phyloP scores from a whole-genome alignment of 78 protist species.

The Dictyostelium purpureum region DNA sequence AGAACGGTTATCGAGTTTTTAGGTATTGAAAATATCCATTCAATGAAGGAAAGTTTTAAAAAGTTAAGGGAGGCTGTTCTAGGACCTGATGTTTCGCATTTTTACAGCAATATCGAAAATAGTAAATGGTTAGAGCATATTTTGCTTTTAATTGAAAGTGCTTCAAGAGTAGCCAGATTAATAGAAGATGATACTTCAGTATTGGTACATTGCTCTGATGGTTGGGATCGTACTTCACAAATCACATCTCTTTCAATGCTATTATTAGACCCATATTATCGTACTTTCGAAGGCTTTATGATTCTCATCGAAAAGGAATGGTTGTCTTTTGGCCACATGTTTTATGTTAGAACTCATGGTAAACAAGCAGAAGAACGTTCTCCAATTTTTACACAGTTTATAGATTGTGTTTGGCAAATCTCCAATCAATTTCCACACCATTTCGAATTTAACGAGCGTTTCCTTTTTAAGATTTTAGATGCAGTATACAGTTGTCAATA shows the following conservation, averaged over 20 bases:
- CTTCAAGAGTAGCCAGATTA: slow-evolving; percentile 27
- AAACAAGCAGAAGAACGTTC: slow-evolving; percentile 68
- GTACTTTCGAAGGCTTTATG: slow-evolving; percentile 90
- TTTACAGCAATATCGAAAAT: slow-evolving; percentile 9
- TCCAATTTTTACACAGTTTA: slow-evolving; percentile 95
- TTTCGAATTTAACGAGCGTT: slow-evolving; percentile 92
- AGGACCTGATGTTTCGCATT: slow-evolving; percentile 1
- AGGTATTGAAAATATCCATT: slow-evolving; percentile 93
- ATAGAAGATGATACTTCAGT: slow-evolving; percentile 45
- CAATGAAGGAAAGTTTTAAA: slow-evolving; percentile 79
- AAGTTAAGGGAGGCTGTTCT: slow-evolving; percentile 24
- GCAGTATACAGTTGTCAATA: slow-evolving; percentile 56
- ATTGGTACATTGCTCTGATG: slow-evolving; percentile 95
- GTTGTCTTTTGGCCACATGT: slow-evolving; percentile 94
- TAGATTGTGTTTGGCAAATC: slow-evolving; percentile 95
- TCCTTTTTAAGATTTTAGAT: slow-evolving; percentile 63
- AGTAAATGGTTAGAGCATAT: slow-evolving; percentile 66
- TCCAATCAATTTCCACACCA: slow-evolving; percentile 83
- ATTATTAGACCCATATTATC: slow-evolving; percentile 90
- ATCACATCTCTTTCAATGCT: slow-evolving; percentile 81
- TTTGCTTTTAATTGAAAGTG: neutral
- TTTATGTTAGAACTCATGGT: slow-evolving; percentile 78
- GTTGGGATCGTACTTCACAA: slow-evolving; percentile 96
- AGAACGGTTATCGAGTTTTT: slow-evolving; percentile 66
- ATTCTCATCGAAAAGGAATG: slow-evolving; percentile 94